Percentiles rank a stretch among this genome's conserved stretches.
Evolutionary conservation across 2,329 filamentous ascomycete genomes (phyloP).

Genomic region (Pseudocercospora crystallina): DNA sequence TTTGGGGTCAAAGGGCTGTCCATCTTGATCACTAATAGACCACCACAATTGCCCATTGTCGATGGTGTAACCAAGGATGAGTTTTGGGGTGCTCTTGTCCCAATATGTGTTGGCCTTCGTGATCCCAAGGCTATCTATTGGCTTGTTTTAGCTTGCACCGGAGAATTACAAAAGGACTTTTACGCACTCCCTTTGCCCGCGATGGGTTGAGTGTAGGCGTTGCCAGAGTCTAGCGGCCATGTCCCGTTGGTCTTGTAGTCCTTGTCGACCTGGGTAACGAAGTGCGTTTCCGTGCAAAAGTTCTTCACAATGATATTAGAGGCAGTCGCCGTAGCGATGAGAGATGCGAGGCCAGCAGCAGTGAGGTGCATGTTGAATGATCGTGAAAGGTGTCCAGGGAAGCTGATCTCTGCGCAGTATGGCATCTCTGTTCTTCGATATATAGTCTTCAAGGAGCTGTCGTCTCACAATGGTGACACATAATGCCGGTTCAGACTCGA

Average conservation of each 20-base stretch:
- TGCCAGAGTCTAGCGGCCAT: constrained; percentile 20
- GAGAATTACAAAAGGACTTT: not conserved
- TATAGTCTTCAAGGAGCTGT: too few relatives aligned
- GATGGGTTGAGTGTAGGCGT: constrained; percentile 24
- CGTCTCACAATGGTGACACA: too few relatives aligned
- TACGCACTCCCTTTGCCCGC: constrained; percentile 27
- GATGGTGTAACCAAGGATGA: constrained; percentile 8
- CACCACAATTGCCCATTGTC: constrained; percentile 10
- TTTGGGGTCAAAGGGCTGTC: constrained; percentile 5
- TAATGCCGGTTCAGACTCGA: too few relatives aligned
- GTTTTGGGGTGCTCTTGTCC: constrained; percentile 10
- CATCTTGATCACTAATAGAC: constrained; percentile 11
- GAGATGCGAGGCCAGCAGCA: too few relatives aligned
- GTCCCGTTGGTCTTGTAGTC: constrained; percentile 4
- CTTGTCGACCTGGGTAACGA: not conserved
- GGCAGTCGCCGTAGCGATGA: not conserved
- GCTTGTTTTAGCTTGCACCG: too few relatives aligned
- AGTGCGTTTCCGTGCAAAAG: not conserved
- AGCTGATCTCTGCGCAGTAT: too few relatives aligned
- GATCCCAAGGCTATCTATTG: constrained; percentile 30
- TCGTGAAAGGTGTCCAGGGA: too few relatives aligned
- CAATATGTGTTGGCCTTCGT: constrained; percentile 22
- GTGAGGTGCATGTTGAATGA: too few relatives aligned
- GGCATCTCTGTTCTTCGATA: too few relatives aligned
- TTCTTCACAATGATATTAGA: too few relatives aligned